phyloP scores from a whole-genome alignment of 495 filamentous ascomycete genomes.

The Hypoxylon fragiforme region DNA sequence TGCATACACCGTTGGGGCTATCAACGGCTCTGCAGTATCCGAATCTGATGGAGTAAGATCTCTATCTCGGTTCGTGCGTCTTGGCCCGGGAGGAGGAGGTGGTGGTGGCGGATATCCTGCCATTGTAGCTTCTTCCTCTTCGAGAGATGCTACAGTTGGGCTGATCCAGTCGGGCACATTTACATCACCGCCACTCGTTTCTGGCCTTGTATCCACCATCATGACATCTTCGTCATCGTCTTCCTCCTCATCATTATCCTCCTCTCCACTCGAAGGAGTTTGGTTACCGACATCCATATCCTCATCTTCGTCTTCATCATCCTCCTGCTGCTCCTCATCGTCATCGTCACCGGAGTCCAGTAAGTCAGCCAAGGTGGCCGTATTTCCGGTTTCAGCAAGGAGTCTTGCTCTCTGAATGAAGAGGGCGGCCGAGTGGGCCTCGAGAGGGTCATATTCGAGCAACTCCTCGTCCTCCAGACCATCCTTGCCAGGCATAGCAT shows the following conservation, averaged over 20 bases:
- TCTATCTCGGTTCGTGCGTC: constrained; percentile 48
- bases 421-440: constrained; percentile 23
- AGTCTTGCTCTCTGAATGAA: constrained; percentile 32
- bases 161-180: constrained; percentile 52
- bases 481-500: constrained; percentile 78
- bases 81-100: constrained; percentile 54
- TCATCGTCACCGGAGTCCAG: constrained; percentile 55
- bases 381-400: constrained; percentile 32
- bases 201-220: constrained; percentile 50
- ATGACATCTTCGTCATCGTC: constrained; percentile 56
- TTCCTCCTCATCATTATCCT: constrained; percentile 52
- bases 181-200: constrained; percentile 57
- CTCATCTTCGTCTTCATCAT: constrained; percentile 40
- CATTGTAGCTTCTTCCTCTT: constrained; percentile 70
- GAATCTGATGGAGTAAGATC: constrained; percentile 64
- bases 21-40: constrained; percentile 60
- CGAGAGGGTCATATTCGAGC: constrained; percentile 35
- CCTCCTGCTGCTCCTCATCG: constrained; percentile 46
- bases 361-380: constrained; percentile 18
- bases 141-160: constrained; percentile 39
- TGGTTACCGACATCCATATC: constrained; percentile 41
- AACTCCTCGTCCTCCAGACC: constrained; percentile 88
- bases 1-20: constrained; percentile 56
- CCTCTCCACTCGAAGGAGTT: constrained; percentile 43
- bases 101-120: constrained; percentile 69